Base-by-base conservation (phyloP, 441 rosid genomes). In the Adansonia rubrostipa region DNA sequence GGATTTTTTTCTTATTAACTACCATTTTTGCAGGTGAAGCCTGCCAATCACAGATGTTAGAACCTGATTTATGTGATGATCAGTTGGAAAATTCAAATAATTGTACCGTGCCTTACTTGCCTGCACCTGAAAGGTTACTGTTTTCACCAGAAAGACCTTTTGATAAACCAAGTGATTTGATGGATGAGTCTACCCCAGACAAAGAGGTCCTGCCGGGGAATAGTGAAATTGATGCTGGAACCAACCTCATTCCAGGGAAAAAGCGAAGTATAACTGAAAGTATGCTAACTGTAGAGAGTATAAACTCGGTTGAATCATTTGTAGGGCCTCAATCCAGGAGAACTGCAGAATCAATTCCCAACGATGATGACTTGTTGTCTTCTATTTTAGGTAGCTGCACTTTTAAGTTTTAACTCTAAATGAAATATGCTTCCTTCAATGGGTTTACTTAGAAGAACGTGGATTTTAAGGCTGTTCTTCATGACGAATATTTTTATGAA, bases 311-410 rank as follows among this genome's bases (percentile, higher is more conserved):
- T 45, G 96, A 91, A 84, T 90, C 99, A 76, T 90, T 86, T 82
- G 97, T 89, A 74, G 78, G 83, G 75, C 80, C 84, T 36, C 82
- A 51, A 78, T 88, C 90, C 33, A 91, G 86, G 85, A 87, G 85
- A 87, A 90, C 88, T 15, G 86, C 82, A 64, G 90, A 83, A 66
- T 92, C 92, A 65, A 75, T 97, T 87, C 99, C 99, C 73, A 95
- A 91, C 82, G 99, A 97, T 70, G 92, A 92, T 71, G 99, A 97
- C 80, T 79, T 97, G 83, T 79, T 97, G 65, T 95, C 99, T 83
- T 97, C 99, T 71, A 97, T 97, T 84, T 82, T 97, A 90, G 99
- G 99, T 97, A 94, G 77, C 57, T 2, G 24, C 57, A 24, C 1
- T 78, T 76, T 36, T 4, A 36, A 36, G 42, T 36, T 36, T 56